Base-by-base conservation (phyloP, 352 stramenopile species). In the Phytophthora hybrid region DNA sequence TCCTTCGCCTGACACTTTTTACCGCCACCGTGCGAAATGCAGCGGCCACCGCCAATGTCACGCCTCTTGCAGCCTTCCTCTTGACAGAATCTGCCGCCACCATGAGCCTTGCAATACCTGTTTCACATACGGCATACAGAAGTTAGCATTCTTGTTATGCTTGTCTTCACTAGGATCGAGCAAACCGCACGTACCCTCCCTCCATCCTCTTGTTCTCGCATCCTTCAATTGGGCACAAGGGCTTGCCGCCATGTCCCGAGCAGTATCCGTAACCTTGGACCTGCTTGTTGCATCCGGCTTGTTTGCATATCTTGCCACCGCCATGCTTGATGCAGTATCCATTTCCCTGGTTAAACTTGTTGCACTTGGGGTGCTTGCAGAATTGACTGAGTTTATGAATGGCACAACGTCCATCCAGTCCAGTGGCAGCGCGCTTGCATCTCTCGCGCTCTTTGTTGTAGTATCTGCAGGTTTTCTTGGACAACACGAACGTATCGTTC, bases 151-250 rank as follows among this genome's bases (percentile, higher is more conserved):
- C 41, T 49, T 31, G 4, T n/a, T 54, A 16, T 54, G 13, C 8
- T 13, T 6, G 47, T 10, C 8, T 31, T 29, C 7, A 9, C 8
- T 0, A 23, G n/a, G n/a, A 26, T 14, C 46, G 19, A 23, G 14
- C 13, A 29, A 53, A 6, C 23, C 29, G 46, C n/a, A 26, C 46
- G 6, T 14, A 87, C 66, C 84, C 88, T 69, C 88, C 88, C 82
- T 95, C 88, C 88, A 95, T 94, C 52, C 87, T 81, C 57, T 95
- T 95, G 71, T 94, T 94, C 34, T 91, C 84, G 23, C 90, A 97
- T 8, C 87, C 86, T 11, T 90, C 83, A 13, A 94, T 61, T 1
- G 87, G 84, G 58, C 90, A 97, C 46, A 95, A 64, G 19, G 87
- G 88, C 31, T 94, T 94, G 29, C 90, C 90, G 13, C 90, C 90